Conservation (phyloP, 768 basidiomycete genomes). For the Suillus bovinus region DNA sequence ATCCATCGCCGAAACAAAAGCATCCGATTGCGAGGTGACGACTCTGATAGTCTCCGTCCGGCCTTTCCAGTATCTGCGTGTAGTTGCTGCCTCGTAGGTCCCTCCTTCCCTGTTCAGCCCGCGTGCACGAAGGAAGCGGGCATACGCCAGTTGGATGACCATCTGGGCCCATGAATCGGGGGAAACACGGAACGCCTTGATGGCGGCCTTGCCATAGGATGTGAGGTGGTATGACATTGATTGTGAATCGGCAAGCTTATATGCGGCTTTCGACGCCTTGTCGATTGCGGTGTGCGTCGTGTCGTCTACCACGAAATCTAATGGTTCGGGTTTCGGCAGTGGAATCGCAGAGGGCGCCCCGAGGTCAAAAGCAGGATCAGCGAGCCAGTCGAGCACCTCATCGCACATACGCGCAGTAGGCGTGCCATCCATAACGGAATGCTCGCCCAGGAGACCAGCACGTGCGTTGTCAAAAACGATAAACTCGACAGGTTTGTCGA, state of each 20-base stretch:
- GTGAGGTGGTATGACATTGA: constrained; percentile 63
- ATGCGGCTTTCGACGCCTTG: constrained; percentile 54
- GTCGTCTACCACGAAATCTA: constrained; percentile 51
- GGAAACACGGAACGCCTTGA: constrained; percentile 86
- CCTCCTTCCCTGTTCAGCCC: constrained; percentile 47
- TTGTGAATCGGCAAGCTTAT: constrained; percentile 62
- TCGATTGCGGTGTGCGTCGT: constrained; percentile 51
- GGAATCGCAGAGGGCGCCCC: constrained; percentile 35
- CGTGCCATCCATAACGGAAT: constrained; percentile 89
- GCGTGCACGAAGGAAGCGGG: constrained; percentile 48
- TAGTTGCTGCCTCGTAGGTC: constrained; percentile 94
- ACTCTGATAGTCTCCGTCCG: constrained; percentile 94
- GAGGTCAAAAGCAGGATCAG: constrained; percentile 63
- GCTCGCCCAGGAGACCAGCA: constrained; percentile 92
- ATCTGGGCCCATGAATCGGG: constrained; percentile 97
- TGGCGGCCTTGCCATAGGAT: constrained; percentile 79
- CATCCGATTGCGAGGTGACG: constrained; percentile 73
- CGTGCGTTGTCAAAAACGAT: constrained; percentile 81
- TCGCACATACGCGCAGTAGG: constrained; percentile 76
- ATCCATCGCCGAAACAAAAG: constrained; percentile 78
- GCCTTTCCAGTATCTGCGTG: constrained; percentile 85
- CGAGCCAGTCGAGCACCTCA: constrained; percentile 60
- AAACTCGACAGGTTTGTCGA: constrained; percentile 89
- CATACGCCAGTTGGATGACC: constrained; percentile 88
- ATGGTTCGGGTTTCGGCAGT: constrained; percentile 42